These are phyloP conservation scores for Nakazawaea pomicola DNA, from an alignment of 805 yeast species.

Conservation along the genomic window DNA sequence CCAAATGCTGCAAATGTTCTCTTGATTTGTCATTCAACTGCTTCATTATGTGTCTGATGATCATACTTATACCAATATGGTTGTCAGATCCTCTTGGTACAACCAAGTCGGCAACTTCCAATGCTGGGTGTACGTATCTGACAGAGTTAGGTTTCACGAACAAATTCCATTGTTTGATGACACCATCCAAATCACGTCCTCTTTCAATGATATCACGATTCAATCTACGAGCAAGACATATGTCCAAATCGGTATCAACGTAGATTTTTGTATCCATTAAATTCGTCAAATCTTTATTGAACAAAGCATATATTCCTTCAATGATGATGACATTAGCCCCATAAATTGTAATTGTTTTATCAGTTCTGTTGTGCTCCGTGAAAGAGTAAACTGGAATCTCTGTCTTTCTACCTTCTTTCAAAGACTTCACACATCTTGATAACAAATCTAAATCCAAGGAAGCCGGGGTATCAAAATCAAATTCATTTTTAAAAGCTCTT, in stretches of 20 bases:
- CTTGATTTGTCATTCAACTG: constrained; percentile 63
- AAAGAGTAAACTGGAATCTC: constrained; percentile 71
- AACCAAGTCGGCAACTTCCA: constrained; percentile 76
- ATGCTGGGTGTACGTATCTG: constrained; percentile 65
- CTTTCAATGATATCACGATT: constrained; percentile 82
- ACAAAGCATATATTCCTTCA: constrained; percentile 86
- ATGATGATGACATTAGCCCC: constrained; percentile 92
- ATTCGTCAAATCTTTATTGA: constrained; percentile 61
- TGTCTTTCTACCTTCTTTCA: constrained; percentile 67
- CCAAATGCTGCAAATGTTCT: constrained; percentile 61
- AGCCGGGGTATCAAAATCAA: constrained; percentile 85
- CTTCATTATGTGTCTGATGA: constrained; percentile 73
- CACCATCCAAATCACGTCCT: constrained; percentile 79
- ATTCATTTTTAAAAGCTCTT: constrained; percentile 62
- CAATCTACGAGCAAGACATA: constrained; percentile 84
- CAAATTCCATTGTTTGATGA: constrained; percentile 82
- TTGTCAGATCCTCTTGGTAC: constrained; percentile 92
- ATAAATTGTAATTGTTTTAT: constrained; percentile 67
- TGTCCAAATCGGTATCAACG: constrained; percentile 91
- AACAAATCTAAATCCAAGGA: constrained; percentile 77
- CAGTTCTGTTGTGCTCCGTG: constrained; percentile 53
- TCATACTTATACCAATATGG: constrained; percentile 68
- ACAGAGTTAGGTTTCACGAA: constrained; percentile 93
- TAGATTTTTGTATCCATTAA: constrained; percentile 83
- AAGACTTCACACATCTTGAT: constrained; percentile 51